phyloP scores from a whole-genome alignment of 1,284 basidiomycete genomes.

The Takashimella koratensis region DNA sequence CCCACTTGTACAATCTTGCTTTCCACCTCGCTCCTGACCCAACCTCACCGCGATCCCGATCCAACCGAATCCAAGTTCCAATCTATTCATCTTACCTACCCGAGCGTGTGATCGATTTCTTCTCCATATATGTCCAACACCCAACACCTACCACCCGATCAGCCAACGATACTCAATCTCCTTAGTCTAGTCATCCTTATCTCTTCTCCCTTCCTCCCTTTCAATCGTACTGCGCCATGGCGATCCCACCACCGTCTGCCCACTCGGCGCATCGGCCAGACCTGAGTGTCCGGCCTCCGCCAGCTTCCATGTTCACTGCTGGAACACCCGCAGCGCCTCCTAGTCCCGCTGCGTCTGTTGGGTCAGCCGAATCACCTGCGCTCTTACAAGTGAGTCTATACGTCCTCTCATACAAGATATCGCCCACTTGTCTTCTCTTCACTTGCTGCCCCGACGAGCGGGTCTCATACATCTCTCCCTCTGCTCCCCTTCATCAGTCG shows the following conservation, averaged over 20 bases:
- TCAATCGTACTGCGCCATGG: not conserved
- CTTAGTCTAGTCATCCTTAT: too few species aligned
- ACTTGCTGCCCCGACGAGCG: too few species aligned
- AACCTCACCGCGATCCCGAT: too few species aligned
- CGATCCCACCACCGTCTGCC: not conserved
- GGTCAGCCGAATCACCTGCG: not conserved
- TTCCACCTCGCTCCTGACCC: too few species aligned
- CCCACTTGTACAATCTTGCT: too few species aligned
- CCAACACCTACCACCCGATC: not conserved
- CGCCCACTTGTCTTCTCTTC: too few species aligned
- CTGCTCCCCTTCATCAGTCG: not conserved
- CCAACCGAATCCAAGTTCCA: too few species aligned
- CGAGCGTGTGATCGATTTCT: too few species aligned
- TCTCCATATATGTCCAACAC: not conserved
- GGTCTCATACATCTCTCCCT: not conserved
- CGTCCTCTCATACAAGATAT: too few species aligned
- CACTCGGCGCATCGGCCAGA: not conserved
- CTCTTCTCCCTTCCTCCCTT: too few species aligned
- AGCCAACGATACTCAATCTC: too few species aligned
- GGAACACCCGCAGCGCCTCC: not conserved
- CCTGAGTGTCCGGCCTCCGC: not conserved
- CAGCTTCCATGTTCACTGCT: not conserved
- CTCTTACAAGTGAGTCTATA: not conserved
- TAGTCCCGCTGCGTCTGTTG: not conserved
- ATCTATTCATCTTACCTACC: too few species aligned